Percentiles rank a stretch among this genome's conserved stretches.
Evolutionary conservation across 495 filamentous ascomycete species (phyloP).

Genomic region (Aspergillus asperescens): DNA sequence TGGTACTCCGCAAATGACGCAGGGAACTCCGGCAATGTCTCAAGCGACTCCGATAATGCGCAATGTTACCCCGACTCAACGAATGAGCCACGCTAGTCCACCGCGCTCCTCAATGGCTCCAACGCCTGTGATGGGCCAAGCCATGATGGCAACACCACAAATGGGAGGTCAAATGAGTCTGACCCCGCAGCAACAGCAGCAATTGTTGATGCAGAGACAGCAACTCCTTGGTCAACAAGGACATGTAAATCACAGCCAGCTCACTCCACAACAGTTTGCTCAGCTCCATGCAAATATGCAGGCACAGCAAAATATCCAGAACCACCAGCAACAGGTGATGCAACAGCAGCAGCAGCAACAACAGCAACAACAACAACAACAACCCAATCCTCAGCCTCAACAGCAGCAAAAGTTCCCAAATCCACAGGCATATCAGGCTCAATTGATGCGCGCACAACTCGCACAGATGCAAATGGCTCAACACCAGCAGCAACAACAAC

Average conservation of each 20-base stretch:
- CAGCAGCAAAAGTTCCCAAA: conserved; percentile 32
- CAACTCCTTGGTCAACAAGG: conserved; percentile 45
- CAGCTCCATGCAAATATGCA: conserved; percentile 43
- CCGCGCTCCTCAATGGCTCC: conserved; percentile 53
- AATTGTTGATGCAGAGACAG: conserved; percentile 45
- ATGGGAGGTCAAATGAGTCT: conserved; percentile 35
- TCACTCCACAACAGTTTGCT: conserved; percentile 42
- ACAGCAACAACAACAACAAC: conserved; percentile 29
- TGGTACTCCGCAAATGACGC: conserved; percentile 76
- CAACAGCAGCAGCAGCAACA: conserved; percentile 39
- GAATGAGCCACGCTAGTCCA: conserved; percentile 68
- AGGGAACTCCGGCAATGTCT: conserved; percentile 70
- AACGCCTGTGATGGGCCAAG: conserved; percentile 53
- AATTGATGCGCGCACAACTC: conserved; percentile 40
- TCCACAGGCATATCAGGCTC: conserved; percentile 46
- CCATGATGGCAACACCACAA: conserved; percentile 43
- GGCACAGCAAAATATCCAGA: conserved; percentile 51
- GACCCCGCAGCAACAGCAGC: conserved; percentile 44
- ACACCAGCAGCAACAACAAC: conserved; percentile 35
- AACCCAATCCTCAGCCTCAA: conserved; percentile 33
- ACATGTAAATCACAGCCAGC: conserved; percentile 40
- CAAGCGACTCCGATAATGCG: conserved; percentile 67
- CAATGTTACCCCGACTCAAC: conserved; percentile 63
- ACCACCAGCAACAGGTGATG: conserved; percentile 41
- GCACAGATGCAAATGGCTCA: conserved; percentile 40